A percentile compares a stretch with the other conserved stretches of the same genome.
Conservation (phyloP, 202 grass and related monocot species). For the Carex arenaria region DNA sequence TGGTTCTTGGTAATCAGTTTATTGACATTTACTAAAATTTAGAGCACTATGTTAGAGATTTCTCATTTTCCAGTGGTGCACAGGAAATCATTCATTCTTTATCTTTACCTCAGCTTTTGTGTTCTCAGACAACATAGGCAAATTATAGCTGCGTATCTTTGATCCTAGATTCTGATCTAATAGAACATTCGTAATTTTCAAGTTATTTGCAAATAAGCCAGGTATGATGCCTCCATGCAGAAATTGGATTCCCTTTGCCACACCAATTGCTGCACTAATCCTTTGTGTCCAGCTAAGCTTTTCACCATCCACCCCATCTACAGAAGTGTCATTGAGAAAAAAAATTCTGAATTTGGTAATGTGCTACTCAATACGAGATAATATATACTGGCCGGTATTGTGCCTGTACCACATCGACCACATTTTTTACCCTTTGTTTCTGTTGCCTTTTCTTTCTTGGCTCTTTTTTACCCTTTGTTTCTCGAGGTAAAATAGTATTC, state of each 20-base stretch:
- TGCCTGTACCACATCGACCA: background rate
- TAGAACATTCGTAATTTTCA: constrained; percentile 86
- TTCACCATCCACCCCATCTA: constrained; percentile 34
- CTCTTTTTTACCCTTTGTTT: background rate
- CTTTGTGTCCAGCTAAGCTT: constrained; percentile 75
- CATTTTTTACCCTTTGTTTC: background rate
- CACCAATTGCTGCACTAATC: constrained; percentile 61
- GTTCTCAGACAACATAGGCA: constrained; percentile 69
- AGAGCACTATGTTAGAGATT: background rate
- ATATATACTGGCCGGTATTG: background rate
- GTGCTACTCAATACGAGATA: background rate
- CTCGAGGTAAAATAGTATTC: background rate
- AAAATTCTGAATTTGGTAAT: background rate
- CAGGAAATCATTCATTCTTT: background rate
- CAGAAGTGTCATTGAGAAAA: background rate
- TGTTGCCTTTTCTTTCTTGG: background rate
- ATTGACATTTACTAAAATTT: background rate
- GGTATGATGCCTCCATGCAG: constrained; percentile 96
- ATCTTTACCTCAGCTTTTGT: constrained; percentile 55
- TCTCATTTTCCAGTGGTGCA: background rate
- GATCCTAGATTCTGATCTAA: constrained; percentile 88
- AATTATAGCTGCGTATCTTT: constrained; percentile 92
- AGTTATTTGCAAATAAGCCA: constrained; percentile 78
- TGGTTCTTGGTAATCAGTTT: background rate
- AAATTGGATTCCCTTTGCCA: constrained; percentile 93